phyloP scores from a whole-genome alignment of 495 filamentous ascomycete species.

The Jackrogersella multiformis region DNA sequence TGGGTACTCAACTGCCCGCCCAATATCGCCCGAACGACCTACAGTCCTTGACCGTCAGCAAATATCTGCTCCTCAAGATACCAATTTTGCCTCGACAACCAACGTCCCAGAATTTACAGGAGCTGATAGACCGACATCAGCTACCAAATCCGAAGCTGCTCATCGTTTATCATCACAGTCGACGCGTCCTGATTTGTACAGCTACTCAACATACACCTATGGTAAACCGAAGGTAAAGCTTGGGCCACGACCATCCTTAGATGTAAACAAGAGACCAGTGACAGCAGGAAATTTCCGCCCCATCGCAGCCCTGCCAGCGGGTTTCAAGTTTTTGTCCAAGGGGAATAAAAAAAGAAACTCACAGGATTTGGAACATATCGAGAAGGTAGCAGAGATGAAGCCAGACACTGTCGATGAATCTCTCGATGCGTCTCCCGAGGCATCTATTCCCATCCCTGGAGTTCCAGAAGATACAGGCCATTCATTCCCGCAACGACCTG shows the following conservation, averaged over 20 bases:
- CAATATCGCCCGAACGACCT: conserved; percentile 31
- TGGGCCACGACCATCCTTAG: conserved; percentile 81
- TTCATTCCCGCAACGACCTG: conserved; percentile 54
- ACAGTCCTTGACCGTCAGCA: conserved; percentile 38
- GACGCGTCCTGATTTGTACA: conserved; percentile 71
- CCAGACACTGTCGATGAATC: conserved; percentile 39
- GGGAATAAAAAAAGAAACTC: conserved; percentile 53
- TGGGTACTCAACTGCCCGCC: conserved; percentile 32
- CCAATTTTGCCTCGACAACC: conserved; percentile 50
- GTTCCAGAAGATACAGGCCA: conserved; percentile 43
- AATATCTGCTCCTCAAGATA: conserved; percentile 47
- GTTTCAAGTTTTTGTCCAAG: conserved; percentile 61
- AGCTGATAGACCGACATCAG: conserved; percentile 48
- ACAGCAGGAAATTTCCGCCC: conserved; percentile 72
- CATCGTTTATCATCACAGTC: conserved; percentile 71
- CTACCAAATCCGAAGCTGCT: conserved; percentile 49
- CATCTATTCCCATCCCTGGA: conserved; percentile 36
- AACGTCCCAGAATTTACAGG: conserved; percentile 55
- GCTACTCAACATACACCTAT: conserved; percentile 61
- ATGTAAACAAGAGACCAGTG: conserved; percentile 70
- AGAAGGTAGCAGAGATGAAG: conserved; percentile 43
- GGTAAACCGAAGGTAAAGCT: conserved; percentile 81
- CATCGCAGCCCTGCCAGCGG: conserved; percentile 72
- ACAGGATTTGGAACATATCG: conserved; percentile 34
- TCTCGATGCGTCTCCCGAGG: neutral